Base-by-base conservation (phyloP, 2,329 filamentous ascomycete genomes). In the Trichophyton verrucosum region DNA sequence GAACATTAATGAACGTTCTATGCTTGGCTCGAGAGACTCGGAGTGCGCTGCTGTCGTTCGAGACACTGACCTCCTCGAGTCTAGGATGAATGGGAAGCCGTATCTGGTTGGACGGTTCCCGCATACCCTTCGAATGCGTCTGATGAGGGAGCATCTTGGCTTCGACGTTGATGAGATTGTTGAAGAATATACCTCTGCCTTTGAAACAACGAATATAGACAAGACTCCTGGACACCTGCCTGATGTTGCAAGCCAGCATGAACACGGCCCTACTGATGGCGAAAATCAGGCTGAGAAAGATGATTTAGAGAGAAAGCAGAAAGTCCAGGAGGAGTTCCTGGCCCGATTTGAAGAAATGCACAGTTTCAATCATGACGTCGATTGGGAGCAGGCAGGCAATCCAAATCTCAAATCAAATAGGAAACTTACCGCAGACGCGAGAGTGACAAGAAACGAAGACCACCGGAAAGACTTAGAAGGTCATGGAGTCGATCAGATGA, bases 71-170 rank as follows among this genome's bases (percentile, higher is more conserved):
- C 77, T 84, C 1, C 77, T 95, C 17, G 82, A 87, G 17, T 86
- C 85, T 17, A 75, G 73, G 62, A 95, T 96, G 88, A 81, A 86
- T 64, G 88, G 89, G 1, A 77, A 80, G 22, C 84, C 84, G 0
- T 95, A 81, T 76, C 80, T 79, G 46, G 92, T 89, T 9, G 86
- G 85, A 4, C 81, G 82, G 61, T 91, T 92, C 69, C 91, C 91
- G 1, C 79, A 89, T 8, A 89, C 86, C 1, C 85, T 96, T 11
- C 87, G 92, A 20, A 84, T 91, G 47, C 85, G 91, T 70, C 82
- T 96, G 64, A 96, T 90, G 84, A 85, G 91, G 67, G 95, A 96
- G 76, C 92, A 96, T 71, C 82, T 96, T 1, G 92, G 92, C 49
- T 42, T 66, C 24, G 64, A 97, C 69, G 90, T 96, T 3, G 94